phyloP scores from a whole-genome alignment of 2,329 filamentous ascomycete species.

The Aspergillus chevalieri region DNA sequence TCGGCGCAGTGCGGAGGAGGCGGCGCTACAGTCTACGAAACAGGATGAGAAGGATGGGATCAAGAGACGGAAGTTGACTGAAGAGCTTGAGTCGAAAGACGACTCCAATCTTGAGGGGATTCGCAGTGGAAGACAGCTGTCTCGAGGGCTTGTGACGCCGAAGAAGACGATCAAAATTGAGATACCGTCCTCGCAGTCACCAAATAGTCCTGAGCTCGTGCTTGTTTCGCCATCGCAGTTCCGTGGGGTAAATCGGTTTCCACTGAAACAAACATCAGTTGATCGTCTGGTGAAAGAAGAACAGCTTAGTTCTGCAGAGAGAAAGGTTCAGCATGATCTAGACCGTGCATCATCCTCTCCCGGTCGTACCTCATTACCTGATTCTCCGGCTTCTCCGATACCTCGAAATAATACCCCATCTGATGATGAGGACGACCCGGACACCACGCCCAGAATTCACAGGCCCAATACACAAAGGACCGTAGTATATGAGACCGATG shows the following conservation, averaged over 20 bases:
- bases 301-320: slow-evolving; percentile 1
- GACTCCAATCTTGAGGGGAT: not conserved
- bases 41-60: slow-evolving; percentile 1
- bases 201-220: slow-evolving; percentile 34
- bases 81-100: slow-evolving; percentile 5
- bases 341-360: not conserved
- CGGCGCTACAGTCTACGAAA: not conserved
- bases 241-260: slow-evolving; percentile 20
- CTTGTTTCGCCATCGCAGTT: slow-evolving; percentile 33
- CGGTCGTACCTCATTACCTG: not conserved
- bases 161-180: slow-evolving; percentile 25
- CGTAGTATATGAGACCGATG: slow-evolving; percentile 40
- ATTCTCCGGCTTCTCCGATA: not conserved
- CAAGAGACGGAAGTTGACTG: slow-evolving; percentile 19
- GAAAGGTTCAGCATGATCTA: slow-evolving; percentile 5
- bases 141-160: slow-evolving; percentile 24
- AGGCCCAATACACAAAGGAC: slow-evolving; percentile 18
- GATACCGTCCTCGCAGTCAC: slow-evolving; percentile 40
- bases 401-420: not conserved
- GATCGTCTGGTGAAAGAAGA: slow-evolving; percentile 17
- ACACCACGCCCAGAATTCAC: not conserved
- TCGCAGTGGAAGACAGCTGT: not conserved
- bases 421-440: not conserved
- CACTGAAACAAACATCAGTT: slow-evolving; percentile 13
- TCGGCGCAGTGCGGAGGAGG: not conserved